Evolutionary conservation across 805 yeast genomes (phyloP).

Genomic region (Zygoascus bituminiphila): DNA sequence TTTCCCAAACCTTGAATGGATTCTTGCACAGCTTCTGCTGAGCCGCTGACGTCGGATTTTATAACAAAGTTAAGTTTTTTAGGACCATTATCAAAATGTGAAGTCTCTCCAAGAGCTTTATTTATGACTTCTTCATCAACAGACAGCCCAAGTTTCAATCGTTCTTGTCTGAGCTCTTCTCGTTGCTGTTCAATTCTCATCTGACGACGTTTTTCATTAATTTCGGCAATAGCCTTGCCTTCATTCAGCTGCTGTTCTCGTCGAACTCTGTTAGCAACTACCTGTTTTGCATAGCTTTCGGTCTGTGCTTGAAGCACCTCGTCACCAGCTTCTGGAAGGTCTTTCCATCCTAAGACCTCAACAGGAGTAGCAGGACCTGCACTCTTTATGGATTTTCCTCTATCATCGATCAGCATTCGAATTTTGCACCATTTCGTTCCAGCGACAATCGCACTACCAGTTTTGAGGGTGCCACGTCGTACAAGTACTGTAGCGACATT

Average conservation of each 20-base stretch:
- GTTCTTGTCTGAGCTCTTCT: conserved; percentile 47
- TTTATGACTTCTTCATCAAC: conserved; percentile 37
- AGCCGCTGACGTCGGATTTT: conserved; percentile 90
- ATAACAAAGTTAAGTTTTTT: conserved; percentile 45
- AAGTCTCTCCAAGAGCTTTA: conserved; percentile 25
- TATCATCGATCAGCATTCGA: conserved; percentile 65
- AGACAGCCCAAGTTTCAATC: conserved; percentile 54
- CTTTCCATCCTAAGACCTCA: conserved; percentile 91
- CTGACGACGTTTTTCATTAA: conserved; percentile 59
- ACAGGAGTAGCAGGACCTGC: conserved; percentile 90
- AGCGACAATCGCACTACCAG: conserved; percentile 71
- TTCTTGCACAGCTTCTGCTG: conserved; percentile 86
- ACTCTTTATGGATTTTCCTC: conserved; percentile 48
- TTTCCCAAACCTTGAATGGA: conserved; percentile 78
- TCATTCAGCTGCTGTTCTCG: conserved; percentile 48
- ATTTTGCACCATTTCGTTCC: conserved; percentile 85
- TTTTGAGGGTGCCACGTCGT: conserved; percentile 63
- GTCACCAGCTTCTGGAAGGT: conserved; percentile 86
- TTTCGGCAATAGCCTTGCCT: conserved; percentile 53
- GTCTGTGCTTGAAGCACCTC: conserved; percentile 64
- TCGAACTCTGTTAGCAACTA: conserved; percentile 52
- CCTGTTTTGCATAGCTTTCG: conserved; percentile 71
- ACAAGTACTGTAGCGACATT: conserved; percentile 78
- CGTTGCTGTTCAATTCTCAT: conserved; percentile 41
- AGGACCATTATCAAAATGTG: conserved; percentile 21